Evolutionary conservation across 129 eudicot species (phyloP).

Genomic region (Saposhnikovia divaricata): DNA sequence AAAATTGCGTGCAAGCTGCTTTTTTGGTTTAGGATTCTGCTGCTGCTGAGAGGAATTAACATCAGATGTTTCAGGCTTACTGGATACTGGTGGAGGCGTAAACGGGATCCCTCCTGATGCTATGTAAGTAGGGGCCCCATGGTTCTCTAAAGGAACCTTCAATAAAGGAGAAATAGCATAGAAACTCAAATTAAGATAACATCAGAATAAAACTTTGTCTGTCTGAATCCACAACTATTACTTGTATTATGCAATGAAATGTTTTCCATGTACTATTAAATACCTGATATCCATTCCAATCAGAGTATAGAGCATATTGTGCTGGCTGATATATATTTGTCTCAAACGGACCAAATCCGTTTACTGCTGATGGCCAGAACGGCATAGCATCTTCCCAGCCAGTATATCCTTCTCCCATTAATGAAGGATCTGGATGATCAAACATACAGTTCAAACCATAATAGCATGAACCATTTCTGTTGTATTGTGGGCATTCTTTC

Average conservation of each 20-base stretch:
- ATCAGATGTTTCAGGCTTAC: constrained; percentile 42
- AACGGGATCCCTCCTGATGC: constrained; percentile 51
- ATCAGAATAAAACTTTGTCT: no score
- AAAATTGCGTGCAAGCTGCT: constrained; percentile 73
- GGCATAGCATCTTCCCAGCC: constrained; percentile 37
- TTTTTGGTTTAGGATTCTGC: constrained; percentile 68
- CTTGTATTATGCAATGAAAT: neutral
- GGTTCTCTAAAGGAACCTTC: constrained; percentile 14
- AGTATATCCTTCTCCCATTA: constrained; percentile 42
- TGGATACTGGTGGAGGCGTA: constrained; percentile 63
- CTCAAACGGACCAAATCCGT: constrained; percentile 31
- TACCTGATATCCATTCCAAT: constrained; percentile 83
- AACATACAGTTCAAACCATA: no score
- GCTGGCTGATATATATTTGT: constrained; percentile 29
- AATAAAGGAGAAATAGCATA: constrained; percentile 2
- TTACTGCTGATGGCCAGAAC: constrained; percentile 49
- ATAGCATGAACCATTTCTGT: no score
- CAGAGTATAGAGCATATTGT: constrained; percentile 43
- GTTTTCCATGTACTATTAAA: neutral
- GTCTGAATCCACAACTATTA: no score
- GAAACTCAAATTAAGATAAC: neutral
- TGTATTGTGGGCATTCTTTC: no score
- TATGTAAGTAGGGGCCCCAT: constrained; percentile 40
- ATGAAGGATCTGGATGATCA: no score
- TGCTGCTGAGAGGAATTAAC: constrained; percentile 34